Base-by-base conservation (phyloP, 2,329 filamentous ascomycete species). In the Cytospora piceicola region DNA sequence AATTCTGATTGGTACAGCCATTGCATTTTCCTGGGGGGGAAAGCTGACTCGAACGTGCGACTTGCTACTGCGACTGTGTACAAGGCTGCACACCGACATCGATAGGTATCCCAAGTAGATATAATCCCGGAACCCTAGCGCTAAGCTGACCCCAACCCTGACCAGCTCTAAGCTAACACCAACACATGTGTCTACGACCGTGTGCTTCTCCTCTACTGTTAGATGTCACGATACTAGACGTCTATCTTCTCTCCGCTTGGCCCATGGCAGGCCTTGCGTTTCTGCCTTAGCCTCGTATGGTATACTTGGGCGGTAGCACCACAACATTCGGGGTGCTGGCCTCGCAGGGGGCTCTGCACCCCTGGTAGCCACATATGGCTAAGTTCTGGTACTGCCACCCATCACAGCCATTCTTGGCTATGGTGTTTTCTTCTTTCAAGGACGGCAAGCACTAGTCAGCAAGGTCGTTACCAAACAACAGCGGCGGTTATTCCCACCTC, bases 1-100 rank as follows among this genome's bases (percentile, higher is more conserved):
- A 66, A 57, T 30, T 52, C 49, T 72, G 69, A 72, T 73, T 73
- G 71, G 71, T 63, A 67, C 62, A 64, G 67, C 66, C 53, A 49
- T 66, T 66, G 59, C 64, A 59, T 59, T 39, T 63, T 57, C 51
- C 22, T 29, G n/a, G n/a, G n/a, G n/a, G n/a, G n/a, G n/a, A n/a
- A n/a, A n/a, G n/a, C n/a, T n/a, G n/a, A n/a, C n/a, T n/a, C n/a
- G n/a, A n/a, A n/a, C n/a, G n/a, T n/a, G n/a, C n/a, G n/a, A n/a
- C n/a, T n/a, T n/a, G n/a, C n/a, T n/a, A n/a, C n/a, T n/a, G n/a
- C n/a, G n/a, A n/a, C n/a, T n/a, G n/a, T n/a, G n/a, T n/a, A n/a
- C n/a, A n/a, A n/a, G n/a, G n/a, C n/a, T n/a, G n/a, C n/a, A n/a
- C n/a, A n/a, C n/a, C n/a, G n/a, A n/a, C n/a, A n/a, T n/a, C n/a